phyloP scores from a whole-genome alignment of 2,329 filamentous ascomycete genomes.

The Aspergillus fijiensis region DNA sequence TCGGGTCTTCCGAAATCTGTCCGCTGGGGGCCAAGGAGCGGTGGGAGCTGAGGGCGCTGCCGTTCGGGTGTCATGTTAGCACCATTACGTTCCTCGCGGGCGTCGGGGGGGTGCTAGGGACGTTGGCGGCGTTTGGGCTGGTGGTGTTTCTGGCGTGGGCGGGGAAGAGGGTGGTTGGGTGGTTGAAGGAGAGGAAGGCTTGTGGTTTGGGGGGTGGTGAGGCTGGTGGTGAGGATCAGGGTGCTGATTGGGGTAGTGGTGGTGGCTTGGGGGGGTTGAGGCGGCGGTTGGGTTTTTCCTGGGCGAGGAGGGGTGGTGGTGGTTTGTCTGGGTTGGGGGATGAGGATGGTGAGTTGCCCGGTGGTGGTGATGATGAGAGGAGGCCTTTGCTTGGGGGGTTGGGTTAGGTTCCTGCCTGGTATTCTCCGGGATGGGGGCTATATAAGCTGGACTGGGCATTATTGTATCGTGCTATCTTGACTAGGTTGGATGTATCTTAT shows the following conservation, averaged over 20 bases:
- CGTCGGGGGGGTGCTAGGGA: slow-evolving; percentile 32
- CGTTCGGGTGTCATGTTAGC: slow-evolving; percentile 43
- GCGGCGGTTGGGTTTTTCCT: not conserved
- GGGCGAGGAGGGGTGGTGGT: not conserved
- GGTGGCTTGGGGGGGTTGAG: not conserved
- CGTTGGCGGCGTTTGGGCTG: slow-evolving; percentile 25
- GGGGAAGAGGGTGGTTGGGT: slow-evolving; percentile 12
- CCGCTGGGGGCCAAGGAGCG: slow-evolving; percentile 41
- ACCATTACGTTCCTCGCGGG: slow-evolving; percentile 41
- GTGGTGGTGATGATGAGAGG: slow-evolving; percentile 21
- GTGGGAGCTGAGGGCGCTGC: slow-evolving; percentile 43
- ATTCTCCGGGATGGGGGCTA: too few species aligned
- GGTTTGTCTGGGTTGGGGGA: slow-evolving; percentile 8
- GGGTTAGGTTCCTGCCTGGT: not conserved
- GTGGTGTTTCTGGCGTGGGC: slow-evolving; percentile 19
- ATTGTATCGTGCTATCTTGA: not conserved
- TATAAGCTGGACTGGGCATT: not conserved
- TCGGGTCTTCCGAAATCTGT: slow-evolving; percentile 37
- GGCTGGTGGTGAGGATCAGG: not conserved
- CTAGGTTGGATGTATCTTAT: not conserved
- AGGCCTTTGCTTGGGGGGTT: slow-evolving; percentile 27
- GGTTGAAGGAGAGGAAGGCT: slow-evolving; percentile 13
- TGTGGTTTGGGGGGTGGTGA: not conserved
- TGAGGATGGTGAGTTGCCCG: slow-evolving; percentile 4
- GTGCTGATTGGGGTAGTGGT: not conserved